Base-by-base conservation (phyloP, 495 filamentous ascomycete genomes). In the Aspergillus haitiensis region DNA sequence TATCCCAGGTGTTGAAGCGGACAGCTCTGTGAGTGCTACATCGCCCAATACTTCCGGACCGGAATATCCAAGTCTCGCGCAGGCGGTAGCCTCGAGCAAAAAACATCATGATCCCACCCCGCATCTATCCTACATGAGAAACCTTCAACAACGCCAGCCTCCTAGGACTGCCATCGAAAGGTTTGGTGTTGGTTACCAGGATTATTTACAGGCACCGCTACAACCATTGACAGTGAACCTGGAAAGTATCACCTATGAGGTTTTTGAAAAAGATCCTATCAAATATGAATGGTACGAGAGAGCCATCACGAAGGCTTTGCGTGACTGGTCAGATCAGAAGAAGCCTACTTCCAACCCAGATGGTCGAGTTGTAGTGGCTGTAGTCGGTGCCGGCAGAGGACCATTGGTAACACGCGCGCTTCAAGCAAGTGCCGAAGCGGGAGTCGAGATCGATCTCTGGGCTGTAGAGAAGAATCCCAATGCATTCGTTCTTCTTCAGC, bases 391-490 rank as follows among this genome's bases (percentile, higher is more conserved):
- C 31, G 94, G 94, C 37, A 84, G 94, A 40, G 95, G 95, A 0
- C 95, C 94, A 2, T 76, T 99, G 5, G 92, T 98, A 21, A 91
- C 91, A 0, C 83, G 93, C 40, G 92, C 90, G 0, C 73, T 98
- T 27, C 83, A 82, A 51, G 94, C 94, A 27, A 92, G 90, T 70
- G 78, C 85, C 36, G 73, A 73, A n/a, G 87, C 91, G 9, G 86
- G 87, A 9, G 87, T 96, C 5, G 72, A 82, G 7, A 88, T 99
- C 55, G 86, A 90, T 46, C 76, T 96, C 16, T 96, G 91, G 87
- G 95, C 90, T 0, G 82, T 99, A 5, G 94, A 99, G 75, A 99
- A 99, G 82, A 99, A 99, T 66, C 93, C 91, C 2, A 97, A 98
- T 72, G 94, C 94, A 4, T 97, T 91, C 67, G 92, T 99, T 45